Evolutionary conservation across 208 protist species (phyloP).

Genomic region (Endotrypanum monterogeii): DNA sequence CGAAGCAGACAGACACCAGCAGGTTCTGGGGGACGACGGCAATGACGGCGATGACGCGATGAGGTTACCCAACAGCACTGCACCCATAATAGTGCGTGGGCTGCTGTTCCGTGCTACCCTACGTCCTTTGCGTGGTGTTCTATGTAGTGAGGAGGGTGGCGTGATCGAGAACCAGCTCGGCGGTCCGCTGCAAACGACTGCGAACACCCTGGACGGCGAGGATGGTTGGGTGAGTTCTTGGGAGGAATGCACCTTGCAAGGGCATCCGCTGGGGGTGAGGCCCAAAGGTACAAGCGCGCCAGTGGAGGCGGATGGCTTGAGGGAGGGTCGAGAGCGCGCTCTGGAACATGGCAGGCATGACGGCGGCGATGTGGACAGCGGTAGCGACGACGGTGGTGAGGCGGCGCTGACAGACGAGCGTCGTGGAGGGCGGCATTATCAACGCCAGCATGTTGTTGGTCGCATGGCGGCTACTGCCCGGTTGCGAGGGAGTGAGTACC

Average conservation of each 20-base stretch:
- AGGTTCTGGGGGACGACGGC: background rate
- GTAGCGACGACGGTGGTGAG: constrained; percentile 20
- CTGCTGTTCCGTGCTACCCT: constrained; percentile 35
- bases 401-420: constrained; percentile 16
- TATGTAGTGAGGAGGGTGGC: constrained; percentile 39
- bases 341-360: background rate
- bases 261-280: background rate
- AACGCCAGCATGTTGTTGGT: constrained; percentile 1
- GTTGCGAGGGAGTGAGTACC: background rate
- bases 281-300: background rate
- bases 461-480: background rate
- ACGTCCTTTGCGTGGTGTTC: constrained; percentile 30
- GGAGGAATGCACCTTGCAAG: background rate
- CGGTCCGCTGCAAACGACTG: background rate
- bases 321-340: background rate
- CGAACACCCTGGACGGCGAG: background rate
- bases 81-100: background rate
- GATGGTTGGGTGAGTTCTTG: background rate
- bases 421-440: constrained; percentile 6
- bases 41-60: background rate
- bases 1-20: background rate
- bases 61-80: background rate
- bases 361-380: background rate
- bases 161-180: constrained; percentile 28
- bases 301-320: background rate